A percentile compares a stretch with the other conserved stretches of the same genome.
phyloP scores from a whole-genome alignment of 1,139 yeast genomes.

The Kodamaea alishanica region DNA sequence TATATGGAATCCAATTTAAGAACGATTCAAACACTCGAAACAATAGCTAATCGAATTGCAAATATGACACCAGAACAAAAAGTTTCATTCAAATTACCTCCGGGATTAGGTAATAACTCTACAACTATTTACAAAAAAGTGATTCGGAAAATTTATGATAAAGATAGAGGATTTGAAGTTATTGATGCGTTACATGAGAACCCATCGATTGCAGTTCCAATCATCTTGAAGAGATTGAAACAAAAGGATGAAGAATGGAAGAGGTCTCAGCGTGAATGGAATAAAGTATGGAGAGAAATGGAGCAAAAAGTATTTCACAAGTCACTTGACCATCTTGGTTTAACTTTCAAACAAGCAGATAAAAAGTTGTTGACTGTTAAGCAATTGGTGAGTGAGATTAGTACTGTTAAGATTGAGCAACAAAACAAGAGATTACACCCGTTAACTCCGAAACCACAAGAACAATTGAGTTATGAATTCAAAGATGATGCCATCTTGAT shows the following conservation, averaged over 20 bases:
- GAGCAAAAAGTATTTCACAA: conserved; percentile 93
- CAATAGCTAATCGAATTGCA: conserved; percentile 90
- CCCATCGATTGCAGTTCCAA: conserved; percentile 93
- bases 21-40: conserved; percentile 92
- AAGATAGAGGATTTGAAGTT: conserved; percentile 92
- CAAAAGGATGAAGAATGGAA: conserved; percentile 99
- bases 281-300: conserved; percentile 97
- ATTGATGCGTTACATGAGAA: conserved; percentile 93
- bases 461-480: conserved; percentile 69
- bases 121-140: conserved; percentile 90
- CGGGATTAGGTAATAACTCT: conserved; percentile 90
- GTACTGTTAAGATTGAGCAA: conserved; percentile 90
- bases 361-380: conserved; percentile 87
- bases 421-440: conserved; percentile 74
- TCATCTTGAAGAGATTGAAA: conserved; percentile 84
- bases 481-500: conserved; percentile 63
- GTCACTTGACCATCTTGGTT: conserved; percentile 90
- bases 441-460: conserved; percentile 78
- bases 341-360: conserved; percentile 94
- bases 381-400: conserved; percentile 85
- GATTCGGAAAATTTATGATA: conserved; percentile 86
- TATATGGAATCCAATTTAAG: conserved; percentile 93
- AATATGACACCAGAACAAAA: conserved; percentile 91
- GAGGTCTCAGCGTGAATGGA: conserved; percentile 98
- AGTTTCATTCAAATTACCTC: conserved; percentile 79